Conservation (phyloP, 352 stramenopile species). For the Globisporangium middletonii region DNA sequence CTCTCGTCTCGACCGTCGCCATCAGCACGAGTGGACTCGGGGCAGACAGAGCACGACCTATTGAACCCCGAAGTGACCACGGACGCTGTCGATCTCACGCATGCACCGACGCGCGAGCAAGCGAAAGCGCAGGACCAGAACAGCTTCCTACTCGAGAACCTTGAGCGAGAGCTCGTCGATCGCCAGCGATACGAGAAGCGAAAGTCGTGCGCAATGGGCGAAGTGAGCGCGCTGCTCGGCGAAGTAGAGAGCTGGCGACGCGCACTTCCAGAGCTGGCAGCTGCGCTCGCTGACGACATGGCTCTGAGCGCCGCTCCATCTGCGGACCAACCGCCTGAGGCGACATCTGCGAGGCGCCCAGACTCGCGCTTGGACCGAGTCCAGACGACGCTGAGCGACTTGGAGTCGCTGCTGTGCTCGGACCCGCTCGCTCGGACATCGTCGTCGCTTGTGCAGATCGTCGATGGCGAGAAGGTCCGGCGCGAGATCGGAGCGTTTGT, state of each 20-base stretch:
- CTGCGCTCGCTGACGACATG: constrained; percentile 33
- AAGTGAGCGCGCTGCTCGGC: constrained; percentile 17
- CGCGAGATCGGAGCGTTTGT: constrained; percentile 50
- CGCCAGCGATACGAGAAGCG: constrained; percentile 15
- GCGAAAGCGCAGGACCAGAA: constrained; percentile 11
- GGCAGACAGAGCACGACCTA: constrained; percentile 1
- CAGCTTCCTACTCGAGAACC: constrained; percentile 36
- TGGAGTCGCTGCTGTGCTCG: constrained; percentile 33
- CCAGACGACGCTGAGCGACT: constrained; percentile 23
- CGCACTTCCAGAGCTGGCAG: constrained; percentile 21
- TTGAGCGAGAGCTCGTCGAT: constrained; percentile 29
- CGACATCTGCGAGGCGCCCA: constrained; percentile 14
- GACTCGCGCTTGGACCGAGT: constrained; percentile 21
- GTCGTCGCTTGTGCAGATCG: constrained; percentile 42
- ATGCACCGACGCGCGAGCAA: not conserved
- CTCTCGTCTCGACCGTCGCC: constrained; percentile 16
- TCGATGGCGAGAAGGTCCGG: constrained; percentile 40
- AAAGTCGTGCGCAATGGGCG: constrained; percentile 6
- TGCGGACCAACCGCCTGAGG: constrained; percentile 6
- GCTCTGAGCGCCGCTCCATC: constrained; percentile 8
- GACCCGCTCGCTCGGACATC: constrained; percentile 42
- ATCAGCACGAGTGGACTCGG: not conserved
- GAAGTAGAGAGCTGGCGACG: constrained; percentile 37
- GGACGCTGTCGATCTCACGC: not conserved
- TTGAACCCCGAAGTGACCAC: constrained; percentile 10